These are phyloP conservation scores for Leccinum huronense DNA, from an alignment of 1,284 basidiomycete species.

Conservation along the genomic window DNA sequence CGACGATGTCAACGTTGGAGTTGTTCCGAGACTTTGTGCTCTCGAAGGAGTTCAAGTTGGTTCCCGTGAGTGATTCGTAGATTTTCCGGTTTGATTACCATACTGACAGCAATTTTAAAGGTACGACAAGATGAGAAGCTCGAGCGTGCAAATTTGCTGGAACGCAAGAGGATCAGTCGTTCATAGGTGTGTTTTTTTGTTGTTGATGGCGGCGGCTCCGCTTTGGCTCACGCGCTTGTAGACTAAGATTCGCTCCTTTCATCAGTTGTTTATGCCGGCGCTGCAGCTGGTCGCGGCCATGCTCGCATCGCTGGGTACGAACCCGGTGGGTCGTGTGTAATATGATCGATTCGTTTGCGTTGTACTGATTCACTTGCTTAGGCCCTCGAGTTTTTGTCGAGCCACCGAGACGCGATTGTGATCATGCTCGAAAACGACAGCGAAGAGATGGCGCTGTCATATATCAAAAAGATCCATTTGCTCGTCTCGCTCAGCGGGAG, in stretches of 20 bases:
- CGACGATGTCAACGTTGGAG: constrained; percentile 87
- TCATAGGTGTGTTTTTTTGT: background rate
- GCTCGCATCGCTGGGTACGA: constrained; percentile 63
- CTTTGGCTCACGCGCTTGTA: constrained; percentile 31
- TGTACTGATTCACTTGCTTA: constrained; percentile 30
- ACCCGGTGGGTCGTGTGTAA: constrained; percentile 50
- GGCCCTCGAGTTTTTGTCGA: constrained; percentile 54
- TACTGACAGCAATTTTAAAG: too few relatives aligned
- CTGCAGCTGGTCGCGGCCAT: constrained; percentile 76
- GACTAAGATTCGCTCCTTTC: constrained; percentile 87
- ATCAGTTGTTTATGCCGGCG: constrained; percentile 83
- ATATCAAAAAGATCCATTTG: constrained; percentile 75
- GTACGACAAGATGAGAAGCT: too few relatives aligned
- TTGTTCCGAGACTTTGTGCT: constrained; percentile 72
- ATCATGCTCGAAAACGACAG: constrained; percentile 75
- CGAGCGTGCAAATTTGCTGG: too few relatives aligned
- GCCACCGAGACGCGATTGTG: constrained; percentile 60
- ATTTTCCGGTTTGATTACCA: too few relatives aligned
- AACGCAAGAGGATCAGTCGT: constrained; percentile 43
- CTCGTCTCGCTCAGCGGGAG: constrained; percentile 68
- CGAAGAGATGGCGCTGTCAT: constrained; percentile 59
- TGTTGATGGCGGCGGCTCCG: too few relatives aligned
- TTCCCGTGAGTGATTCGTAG: constrained; percentile 57
- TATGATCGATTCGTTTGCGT: background rate
- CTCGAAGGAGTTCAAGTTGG: constrained; percentile 87